Base-by-base conservation (phyloP, 345 rosid genomes). In the Dovyalis caffra region DNA sequence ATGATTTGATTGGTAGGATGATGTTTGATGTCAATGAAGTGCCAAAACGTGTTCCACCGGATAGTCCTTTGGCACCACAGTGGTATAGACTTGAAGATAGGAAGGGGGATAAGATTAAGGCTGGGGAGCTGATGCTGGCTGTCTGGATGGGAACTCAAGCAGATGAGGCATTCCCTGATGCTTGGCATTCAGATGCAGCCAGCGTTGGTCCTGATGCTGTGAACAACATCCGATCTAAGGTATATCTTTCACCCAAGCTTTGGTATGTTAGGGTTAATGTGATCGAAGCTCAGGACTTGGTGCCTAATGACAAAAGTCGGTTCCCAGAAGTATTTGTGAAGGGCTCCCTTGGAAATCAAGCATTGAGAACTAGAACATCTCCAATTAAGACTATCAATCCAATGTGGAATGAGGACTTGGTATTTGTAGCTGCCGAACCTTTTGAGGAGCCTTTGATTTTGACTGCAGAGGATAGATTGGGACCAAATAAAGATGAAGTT, bases 141-240 rank as follows among this genome's bases (percentile, higher is more conserved):
- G 83, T 80, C 45, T 80, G 83, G 83, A 80, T 75, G 82, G 82
- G 82, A 37, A 74, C 82, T 74, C 82, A 78, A 56, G 80, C 80
- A 16, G 80, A 77, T 8, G 82, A 79, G 70, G 67, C 82, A 40
- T 79, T 79, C 32, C 68, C 83, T 4, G 83, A 80, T 71, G 76
- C 83, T n/a, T 80, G 83, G 83, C 83, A 75, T 71, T 80, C 83
- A 2, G 83, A 80, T 71, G 83, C 83, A 33, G 83, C 83, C 31
- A 29, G 79, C 2, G 83, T 80, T 66, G 83, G 83, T 33, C 79
- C 76, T 38, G 83, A 80, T 2, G 83, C 74, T 23, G 73, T 80
- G 58, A 63, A 76, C 33, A 66, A 71, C n/a, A 80, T 75, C 57
- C 72, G 83, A 37, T 75, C 79, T 15, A 80, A 80, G 71, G 82